These are phyloP conservation scores for Batrachochytrium dendrobatidis DNA, from an alignment of 371 early-diverging fungal genomes.

Conservation along the genomic window DNA sequence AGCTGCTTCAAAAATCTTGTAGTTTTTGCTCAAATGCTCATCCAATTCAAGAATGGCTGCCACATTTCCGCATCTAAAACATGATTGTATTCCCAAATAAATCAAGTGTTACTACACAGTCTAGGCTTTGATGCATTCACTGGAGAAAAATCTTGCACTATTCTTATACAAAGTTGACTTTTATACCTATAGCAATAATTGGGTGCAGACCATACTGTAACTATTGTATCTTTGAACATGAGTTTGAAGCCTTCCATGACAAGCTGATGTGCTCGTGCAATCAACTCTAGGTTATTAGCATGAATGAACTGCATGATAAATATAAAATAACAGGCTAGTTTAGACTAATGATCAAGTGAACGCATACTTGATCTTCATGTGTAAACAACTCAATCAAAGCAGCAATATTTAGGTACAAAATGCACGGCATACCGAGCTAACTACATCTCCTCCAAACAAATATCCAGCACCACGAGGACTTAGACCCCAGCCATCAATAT, in stretches of 20 bases:
- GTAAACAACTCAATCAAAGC: too few relatives aligned
- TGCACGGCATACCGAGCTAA: conserved; percentile 50
- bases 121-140: too few relatives aligned
- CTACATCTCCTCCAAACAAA: conserved; percentile 94
- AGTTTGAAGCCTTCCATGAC: conserved; percentile 95
- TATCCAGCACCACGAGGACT: conserved; percentile 98
- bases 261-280: conserved; percentile 98
- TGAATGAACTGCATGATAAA: conserved; percentile 59
- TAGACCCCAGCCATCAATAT: conserved; percentile 89
- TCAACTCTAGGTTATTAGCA: conserved; percentile 82
- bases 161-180: too few relatives aligned
- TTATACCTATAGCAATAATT: conserved; percentile 90
- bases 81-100: too few relatives aligned
- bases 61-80: conserved; percentile 96
- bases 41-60: conserved; percentile 97
- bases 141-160: too few relatives aligned
- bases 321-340: background rate
- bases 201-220: conserved; percentile 99
- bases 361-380: too few relatives aligned
- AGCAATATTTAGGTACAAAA: background rate
- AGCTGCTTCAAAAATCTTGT: conserved; percentile 82
- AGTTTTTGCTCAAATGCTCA: conserved; percentile 74
- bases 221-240: conserved; percentile 92
- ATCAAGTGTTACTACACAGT: too few relatives aligned
- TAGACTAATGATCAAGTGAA: too few relatives aligned